Conservation (phyloP, 2,329 filamentous ascomycete genomes). For the Ceratocystiopsis brevicomis region DNA sequence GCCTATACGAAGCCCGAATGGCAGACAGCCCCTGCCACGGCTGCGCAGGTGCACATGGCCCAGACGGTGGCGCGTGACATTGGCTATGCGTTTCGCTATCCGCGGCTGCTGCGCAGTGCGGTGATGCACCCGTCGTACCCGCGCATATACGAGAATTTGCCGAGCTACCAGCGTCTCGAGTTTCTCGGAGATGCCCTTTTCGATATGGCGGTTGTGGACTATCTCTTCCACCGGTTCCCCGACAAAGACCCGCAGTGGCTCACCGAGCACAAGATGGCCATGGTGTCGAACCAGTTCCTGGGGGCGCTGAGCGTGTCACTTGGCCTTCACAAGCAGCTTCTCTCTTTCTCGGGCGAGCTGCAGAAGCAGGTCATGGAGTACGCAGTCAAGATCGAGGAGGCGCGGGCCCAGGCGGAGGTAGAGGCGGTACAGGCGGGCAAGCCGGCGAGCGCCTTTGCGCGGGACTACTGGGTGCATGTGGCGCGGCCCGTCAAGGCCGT, state of each 20-base stretch:
- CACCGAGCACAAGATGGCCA: constrained; percentile 98
- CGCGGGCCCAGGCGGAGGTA: constrained; percentile 17
- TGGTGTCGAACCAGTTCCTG: constrained; percentile 92
- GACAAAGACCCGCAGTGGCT: constrained; percentile 84
- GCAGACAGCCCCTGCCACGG: constrained; percentile 42
- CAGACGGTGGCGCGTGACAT: constrained; percentile 38
- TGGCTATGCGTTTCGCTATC: constrained; percentile 49
- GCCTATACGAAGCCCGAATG: constrained; percentile 53
- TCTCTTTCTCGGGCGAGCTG: constrained; percentile 27
- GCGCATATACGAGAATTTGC: constrained; percentile 54
- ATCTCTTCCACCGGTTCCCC: constrained; percentile 60
- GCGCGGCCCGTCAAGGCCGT: constrained; percentile 53
- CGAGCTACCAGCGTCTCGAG: constrained; percentile 77
- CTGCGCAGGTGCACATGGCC: constrained; percentile 49
- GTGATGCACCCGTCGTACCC: constrained; percentile 80
- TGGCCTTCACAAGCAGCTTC: constrained; percentile 57
- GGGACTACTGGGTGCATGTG: constrained; percentile 51
- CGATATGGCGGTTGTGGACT: constrained; percentile 69
- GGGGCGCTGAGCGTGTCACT: constrained; percentile 64
- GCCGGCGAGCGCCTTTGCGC: constrained; percentile 21
- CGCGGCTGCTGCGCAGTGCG: constrained; percentile 60
- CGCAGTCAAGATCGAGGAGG: constrained; percentile 34
- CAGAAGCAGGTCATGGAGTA: constrained; percentile 31
- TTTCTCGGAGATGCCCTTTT: constrained; percentile 81
- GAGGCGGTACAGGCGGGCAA: constrained; percentile 17